A percentile compares a stretch with the other conserved stretches of the same genome.
phyloP scores from a whole-genome alignment of 805 yeast genomes.

The Saturnispora kantuleensis region DNA sequence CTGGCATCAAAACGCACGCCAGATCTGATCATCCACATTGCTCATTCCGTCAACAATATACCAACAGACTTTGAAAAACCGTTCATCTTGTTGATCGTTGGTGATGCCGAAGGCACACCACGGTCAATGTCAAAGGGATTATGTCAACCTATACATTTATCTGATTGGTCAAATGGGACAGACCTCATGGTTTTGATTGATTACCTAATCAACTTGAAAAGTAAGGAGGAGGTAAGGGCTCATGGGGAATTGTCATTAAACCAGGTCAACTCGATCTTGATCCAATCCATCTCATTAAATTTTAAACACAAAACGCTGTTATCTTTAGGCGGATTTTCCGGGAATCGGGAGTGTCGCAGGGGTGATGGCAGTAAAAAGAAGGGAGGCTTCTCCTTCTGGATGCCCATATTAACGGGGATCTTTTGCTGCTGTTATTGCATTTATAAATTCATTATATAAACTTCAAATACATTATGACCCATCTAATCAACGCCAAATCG shows the following conservation, averaged over 20 bases:
- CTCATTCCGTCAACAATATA: slow-evolving; percentile 19
- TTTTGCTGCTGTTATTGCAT: slow-evolving; percentile 4
- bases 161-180: slow-evolving; percentile 17
- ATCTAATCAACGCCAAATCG: slow-evolving; percentile 4
- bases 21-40: slow-evolving; percentile 22
- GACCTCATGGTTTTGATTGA: slow-evolving; percentile 26
- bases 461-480: slow-evolving; percentile 5
- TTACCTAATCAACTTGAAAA: slow-evolving; percentile 17
- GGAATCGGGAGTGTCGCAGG: not conserved
- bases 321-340: not conserved
- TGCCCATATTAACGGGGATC: not conserved
- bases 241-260: slow-evolving; percentile 1
- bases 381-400: too few relatives aligned
- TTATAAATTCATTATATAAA: slow-evolving; percentile 6
- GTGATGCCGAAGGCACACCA: not conserved
- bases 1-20: not conserved
- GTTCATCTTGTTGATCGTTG: too few relatives aligned
- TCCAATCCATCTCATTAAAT: slow-evolving; percentile 4
- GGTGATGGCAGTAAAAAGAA: not conserved
- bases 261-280: slow-evolving; percentile 5
- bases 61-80: too few relatives aligned
- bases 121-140: slow-evolving; percentile 8
- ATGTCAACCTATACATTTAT: slow-evolving; percentile 26
- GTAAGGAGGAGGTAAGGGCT: not conserved
- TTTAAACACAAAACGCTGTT: not conserved